Conservation (phyloP, 345 rosid genomes). For the Gynandropsis gynandra region DNA sequence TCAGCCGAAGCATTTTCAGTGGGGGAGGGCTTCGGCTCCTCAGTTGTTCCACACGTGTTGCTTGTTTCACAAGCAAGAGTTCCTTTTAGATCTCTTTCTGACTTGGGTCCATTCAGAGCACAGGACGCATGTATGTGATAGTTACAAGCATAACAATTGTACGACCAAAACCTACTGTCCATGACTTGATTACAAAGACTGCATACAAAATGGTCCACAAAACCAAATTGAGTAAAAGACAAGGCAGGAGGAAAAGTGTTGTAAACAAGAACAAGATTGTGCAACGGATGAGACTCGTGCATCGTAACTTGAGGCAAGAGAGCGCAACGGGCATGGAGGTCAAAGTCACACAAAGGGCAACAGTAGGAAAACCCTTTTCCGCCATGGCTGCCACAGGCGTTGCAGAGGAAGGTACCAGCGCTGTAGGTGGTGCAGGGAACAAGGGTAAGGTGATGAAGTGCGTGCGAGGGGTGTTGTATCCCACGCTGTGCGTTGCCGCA, state of each 20-base stretch:
- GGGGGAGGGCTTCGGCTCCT: background rate
- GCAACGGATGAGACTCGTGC: constrained; percentile 24
- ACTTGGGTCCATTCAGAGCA: constrained; percentile 17
- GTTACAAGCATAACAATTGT: constrained; percentile 32
- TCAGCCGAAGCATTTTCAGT: constrained; percentile 16
- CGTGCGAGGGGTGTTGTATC: constrained; percentile 31
- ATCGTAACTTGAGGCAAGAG: constrained; percentile 24
- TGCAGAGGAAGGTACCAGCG: constrained; percentile 24
- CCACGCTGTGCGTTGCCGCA: constrained; percentile 28
- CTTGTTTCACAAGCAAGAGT: background rate
- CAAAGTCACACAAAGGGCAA: constrained; percentile 36
- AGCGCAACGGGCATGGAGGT: constrained; percentile 35
- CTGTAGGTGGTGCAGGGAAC: constrained; percentile 30
- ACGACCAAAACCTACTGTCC: constrained; percentile 36
- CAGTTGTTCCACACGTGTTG: constrained; percentile 10
- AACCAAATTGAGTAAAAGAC: constrained; percentile 19
- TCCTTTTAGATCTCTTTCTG: constrained; percentile 12
- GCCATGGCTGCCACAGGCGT: constrained; percentile 24
- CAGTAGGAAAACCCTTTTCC: constrained; percentile 30
- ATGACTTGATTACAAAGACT: constrained; percentile 21
- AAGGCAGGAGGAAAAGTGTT: constrained; percentile 22
- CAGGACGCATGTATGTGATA: constrained; percentile 30
- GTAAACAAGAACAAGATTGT: constrained; percentile 28
- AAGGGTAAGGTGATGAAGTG: constrained; percentile 26
- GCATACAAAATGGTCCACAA: constrained; percentile 16